These are phyloP conservation scores for Lecanicillium sp. DNA, from an alignment of 2,329 filamentous ascomycete genomes.

Conservation along the genomic window DNA sequence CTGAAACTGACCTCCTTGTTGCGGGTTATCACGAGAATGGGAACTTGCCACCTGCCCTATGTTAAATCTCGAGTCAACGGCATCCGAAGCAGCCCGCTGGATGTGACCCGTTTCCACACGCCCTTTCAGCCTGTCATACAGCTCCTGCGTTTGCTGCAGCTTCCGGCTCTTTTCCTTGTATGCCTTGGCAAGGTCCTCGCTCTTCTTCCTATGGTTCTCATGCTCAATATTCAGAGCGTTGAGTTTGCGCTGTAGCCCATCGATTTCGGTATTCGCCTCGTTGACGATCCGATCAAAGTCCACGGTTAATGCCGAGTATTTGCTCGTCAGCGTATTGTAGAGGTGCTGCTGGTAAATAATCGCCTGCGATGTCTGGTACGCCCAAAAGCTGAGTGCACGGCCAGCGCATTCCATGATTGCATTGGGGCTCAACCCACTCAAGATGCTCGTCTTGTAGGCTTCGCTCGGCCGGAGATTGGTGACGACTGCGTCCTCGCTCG, in stretches of 20 bases:
- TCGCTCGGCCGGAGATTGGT: conserved; percentile 70
- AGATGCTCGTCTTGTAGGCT: conserved; percentile 80
- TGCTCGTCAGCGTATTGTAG: conserved; percentile 63
- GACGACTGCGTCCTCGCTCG: conserved; percentile 66
- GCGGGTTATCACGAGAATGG: too few species aligned
- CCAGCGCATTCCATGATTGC: conserved; percentile 82
- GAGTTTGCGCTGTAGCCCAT: conserved; percentile 55
- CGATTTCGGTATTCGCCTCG: conserved; percentile 67
- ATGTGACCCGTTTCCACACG: conserved; percentile 46
- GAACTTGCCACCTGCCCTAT: too few species aligned
- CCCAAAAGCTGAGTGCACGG: conserved; percentile 74
- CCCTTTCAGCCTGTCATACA: conserved; percentile 53
- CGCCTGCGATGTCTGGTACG: conserved; percentile 77
- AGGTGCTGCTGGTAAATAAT: conserved; percentile 72
- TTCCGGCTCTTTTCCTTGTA: conserved; percentile 65
- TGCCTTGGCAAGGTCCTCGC: conserved; percentile 59
- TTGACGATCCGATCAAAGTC: conserved; percentile 66
- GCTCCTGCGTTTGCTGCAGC: conserved; percentile 58
- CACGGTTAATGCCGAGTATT: conserved; percentile 54
- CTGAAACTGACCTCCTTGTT: conserved; percentile 5
- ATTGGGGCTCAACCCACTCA: conserved; percentile 74
- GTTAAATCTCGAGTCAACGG: conserved; percentile 18
- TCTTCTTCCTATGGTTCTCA: conserved; percentile 57
- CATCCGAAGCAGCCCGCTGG: conserved; percentile 43
- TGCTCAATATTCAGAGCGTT: conserved; percentile 53